phyloP scores from a whole-genome alignment of 208 protist genomes.

The Trypanosomatidae sp. region DNA sequence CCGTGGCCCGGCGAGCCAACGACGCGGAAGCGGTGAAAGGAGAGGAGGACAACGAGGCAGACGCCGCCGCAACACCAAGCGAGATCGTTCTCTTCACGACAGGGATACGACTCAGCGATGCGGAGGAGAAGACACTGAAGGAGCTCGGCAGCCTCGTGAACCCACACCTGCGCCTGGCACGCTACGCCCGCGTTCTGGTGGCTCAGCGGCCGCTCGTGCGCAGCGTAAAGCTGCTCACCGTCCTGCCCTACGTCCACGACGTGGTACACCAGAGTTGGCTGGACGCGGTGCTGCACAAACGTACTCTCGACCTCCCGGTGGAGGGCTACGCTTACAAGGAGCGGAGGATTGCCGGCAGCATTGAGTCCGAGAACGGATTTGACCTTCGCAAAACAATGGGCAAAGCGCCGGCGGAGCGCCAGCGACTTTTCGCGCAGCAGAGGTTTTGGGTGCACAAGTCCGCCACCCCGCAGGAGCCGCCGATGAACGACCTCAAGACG shows the following conservation, averaged over 20 bases:
- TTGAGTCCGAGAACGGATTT: constrained; percentile 67
- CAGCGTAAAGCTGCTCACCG: constrained; percentile 79
- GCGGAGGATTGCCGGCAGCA: constrained; percentile 32
- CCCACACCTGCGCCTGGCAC: constrained; percentile 36
- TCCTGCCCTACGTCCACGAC: constrained; percentile 48
- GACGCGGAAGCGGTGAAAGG: neutral
- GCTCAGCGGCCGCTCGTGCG: constrained; percentile 55
- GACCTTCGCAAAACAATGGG: constrained; percentile 34
- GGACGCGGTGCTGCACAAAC: constrained; percentile 35
- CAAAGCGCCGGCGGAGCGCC: constrained; percentile 32
- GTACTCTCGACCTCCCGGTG: constrained; percentile 10
- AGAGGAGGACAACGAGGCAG: neutral
- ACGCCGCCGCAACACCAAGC: neutral
- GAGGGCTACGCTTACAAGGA: constrained; percentile 34
- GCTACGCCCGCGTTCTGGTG: constrained; percentile 41
- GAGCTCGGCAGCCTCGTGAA: constrained; percentile 54
- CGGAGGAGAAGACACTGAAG: constrained; percentile 23
- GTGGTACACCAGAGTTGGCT: constrained; percentile 61
- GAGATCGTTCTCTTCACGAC: constrained; percentile 62
- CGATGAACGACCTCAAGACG: constrained; percentile 63
- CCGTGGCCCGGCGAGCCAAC: neutral
- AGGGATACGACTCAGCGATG: constrained; percentile 41
- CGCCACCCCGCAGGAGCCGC: constrained; percentile 55
- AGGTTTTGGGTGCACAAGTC: constrained; percentile 65
- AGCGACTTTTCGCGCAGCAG: constrained; percentile 39